Base-by-base conservation (phyloP, 495 filamentous ascomycete species). In the Penicillium maclennaniae region DNA sequence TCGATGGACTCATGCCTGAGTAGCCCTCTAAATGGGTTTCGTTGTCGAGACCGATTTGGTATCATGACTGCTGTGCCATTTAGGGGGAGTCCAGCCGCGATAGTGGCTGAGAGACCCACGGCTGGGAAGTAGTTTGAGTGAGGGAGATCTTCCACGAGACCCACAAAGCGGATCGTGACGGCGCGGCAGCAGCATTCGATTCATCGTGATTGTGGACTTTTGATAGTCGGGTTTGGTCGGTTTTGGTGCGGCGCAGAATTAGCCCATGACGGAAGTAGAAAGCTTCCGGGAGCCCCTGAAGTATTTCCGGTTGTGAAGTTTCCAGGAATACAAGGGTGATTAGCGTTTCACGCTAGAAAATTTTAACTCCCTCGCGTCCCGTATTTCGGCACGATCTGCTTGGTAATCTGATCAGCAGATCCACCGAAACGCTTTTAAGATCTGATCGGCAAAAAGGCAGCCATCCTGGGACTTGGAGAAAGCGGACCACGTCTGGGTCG, bases 391-490 rank as follows among this genome's bases (percentile, higher is more conserved):
- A 40, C 26, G 20, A 38, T 28, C 27, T 10, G 37, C 15, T 19
- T 36, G n/a, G 23, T 16, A 12, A 36, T 8, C 17, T 31, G 39
- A 12, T 27, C 36, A 9, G 19, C 4, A 9, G 19, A 41, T 28
- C 41, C 36, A 37, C 34, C 36, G 39, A 43, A 50, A 31, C 48
- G 39, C 16, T 36, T 23, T 31, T 31, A 20, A 49, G 42, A 58
- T 58, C 39, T 16, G 55, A 58, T 49, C 45, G 40, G n/a, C 45
- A 54, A 47, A 47, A 50, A 58, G 56, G 51, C 56, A 58, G 51
- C 56, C 56, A 48, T 37, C 17, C 25, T 42, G 20, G 45, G 14
- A 6, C 10, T 54, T 23, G n/a, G n/a, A 45, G 39, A 58, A 58
- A 43, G 56, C 56, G 51, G 34, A 59, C 56, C 47, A 54, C 23